phyloP scores from a whole-genome alignment of 257 asterid species.

The Galeopsis tetrahit region DNA sequence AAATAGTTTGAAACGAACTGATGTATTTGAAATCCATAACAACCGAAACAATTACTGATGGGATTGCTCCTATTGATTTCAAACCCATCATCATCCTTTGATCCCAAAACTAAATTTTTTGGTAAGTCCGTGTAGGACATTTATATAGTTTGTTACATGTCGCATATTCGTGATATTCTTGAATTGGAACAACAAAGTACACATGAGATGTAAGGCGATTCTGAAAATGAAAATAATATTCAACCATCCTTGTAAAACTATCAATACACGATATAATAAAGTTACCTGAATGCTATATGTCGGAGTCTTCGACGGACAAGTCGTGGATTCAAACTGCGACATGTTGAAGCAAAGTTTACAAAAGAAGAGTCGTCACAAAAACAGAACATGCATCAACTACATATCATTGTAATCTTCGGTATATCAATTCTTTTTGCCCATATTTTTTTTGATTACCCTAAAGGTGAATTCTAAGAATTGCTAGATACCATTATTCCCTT shows the following conservation, averaged over 20 bases:
- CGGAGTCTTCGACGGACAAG: conserved; percentile 92
- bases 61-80: neutral
- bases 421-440: neutral
- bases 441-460: neutral
- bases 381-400: conserved; percentile 15
- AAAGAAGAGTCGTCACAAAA: conserved; percentile 10
- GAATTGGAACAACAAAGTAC: conserved; percentile 12
- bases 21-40: neutral
- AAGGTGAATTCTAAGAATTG: neutral
- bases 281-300: conserved; percentile 86
- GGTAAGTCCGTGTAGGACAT: neutral
- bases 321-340: conserved; percentile 75
- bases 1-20: neutral
- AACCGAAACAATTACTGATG: neutral
- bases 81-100: neutral
- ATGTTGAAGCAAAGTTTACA: conserved; percentile 22
- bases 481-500: neutral
- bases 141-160: conserved; percentile 1
- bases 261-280: conserved; percentile 17
- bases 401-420: neutral
- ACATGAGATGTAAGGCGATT: neutral
- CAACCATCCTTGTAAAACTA: neutral
- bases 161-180: neutral
- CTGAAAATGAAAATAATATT: neutral
- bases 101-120: neutral